These are phyloP conservation scores for Clitopilus passeckerianus DNA, from an alignment of 768 basidiomycete genomes.

Conservation along the genomic window DNA sequence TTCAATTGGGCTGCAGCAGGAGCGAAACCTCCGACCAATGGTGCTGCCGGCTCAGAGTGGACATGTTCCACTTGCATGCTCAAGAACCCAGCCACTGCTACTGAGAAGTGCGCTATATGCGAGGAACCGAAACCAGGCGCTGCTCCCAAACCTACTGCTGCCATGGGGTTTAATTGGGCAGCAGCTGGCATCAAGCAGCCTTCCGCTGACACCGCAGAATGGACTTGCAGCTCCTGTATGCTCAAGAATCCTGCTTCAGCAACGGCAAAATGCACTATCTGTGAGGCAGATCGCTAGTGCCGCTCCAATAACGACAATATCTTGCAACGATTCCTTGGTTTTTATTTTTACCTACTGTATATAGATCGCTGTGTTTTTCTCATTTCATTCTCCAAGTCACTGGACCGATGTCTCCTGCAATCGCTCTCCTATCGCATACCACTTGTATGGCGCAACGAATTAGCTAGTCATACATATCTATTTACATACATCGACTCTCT, in stretches of 20 bases:
- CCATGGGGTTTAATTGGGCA: constrained; percentile 51
- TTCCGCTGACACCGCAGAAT: constrained; percentile 23
- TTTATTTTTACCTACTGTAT: constrained; percentile 1
- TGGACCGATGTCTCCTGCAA: too few relatives aligned
- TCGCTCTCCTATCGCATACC: not conserved
- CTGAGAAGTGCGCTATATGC: constrained; percentile 45
- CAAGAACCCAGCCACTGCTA: constrained; percentile 37
- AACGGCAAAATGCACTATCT: constrained; percentile 39
- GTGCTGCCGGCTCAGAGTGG: constrained; percentile 30
- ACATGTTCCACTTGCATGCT: constrained; percentile 19
- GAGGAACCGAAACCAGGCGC: constrained; percentile 29
- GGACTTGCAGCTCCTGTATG: constrained; percentile 27
- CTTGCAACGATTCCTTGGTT: not conserved
- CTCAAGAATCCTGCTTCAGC: constrained; percentile 39
- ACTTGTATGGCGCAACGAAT: not conserved
- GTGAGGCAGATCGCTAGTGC: constrained; percentile 32
- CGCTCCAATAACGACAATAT: not conserved
- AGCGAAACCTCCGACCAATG: too few relatives aligned
- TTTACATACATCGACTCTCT: not conserved
- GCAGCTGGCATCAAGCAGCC: constrained; percentile 51
- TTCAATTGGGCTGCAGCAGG: too few relatives aligned
- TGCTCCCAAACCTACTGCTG: constrained; percentile 1
- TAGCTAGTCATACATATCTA: not conserved
- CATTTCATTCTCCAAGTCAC: not conserved
- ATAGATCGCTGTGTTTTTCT: not conserved